Conservation (phyloP, 495 filamentous ascomycete genomes). For the Terfezia claveryi region DNA sequence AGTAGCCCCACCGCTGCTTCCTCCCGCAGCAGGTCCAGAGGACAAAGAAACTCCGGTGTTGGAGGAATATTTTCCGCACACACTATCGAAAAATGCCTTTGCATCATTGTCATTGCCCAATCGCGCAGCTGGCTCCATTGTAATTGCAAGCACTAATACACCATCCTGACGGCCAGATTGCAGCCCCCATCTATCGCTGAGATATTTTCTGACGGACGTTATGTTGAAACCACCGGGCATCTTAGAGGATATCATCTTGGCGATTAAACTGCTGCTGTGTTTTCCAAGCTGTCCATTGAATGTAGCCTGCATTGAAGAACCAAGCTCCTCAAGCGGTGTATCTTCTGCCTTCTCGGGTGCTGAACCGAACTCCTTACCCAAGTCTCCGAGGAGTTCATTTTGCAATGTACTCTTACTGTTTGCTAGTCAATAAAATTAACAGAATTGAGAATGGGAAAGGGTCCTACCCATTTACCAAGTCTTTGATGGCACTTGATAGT, state of each 20-base stretch:
- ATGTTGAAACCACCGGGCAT: conserved; percentile 99
- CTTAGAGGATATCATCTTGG: conserved; percentile 87
- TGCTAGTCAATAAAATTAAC: conserved; percentile 2
- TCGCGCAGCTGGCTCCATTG: conserved; percentile 74
- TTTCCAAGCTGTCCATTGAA: conserved; percentile 97
- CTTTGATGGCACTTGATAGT: conserved; percentile 91
- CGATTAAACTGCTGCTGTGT: conserved; percentile 82
- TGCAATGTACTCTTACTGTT: conserved; percentile 91
- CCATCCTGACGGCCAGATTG: conserved; percentile 77
- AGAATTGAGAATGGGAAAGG: background rate
- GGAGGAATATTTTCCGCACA: conserved; percentile 71
- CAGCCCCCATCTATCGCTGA: conserved; percentile 86
- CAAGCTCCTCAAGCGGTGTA: conserved; percentile 82
- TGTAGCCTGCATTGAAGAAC: conserved; percentile 86
- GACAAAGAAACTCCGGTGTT: conserved; percentile 69
- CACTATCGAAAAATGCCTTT: conserved; percentile 73
- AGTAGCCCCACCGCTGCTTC: conserved; percentile 41
- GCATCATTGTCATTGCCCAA: conserved; percentile 75
- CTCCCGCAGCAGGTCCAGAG: conserved; percentile 45
- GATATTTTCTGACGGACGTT: conserved; percentile 75
- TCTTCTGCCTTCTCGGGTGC: conserved; percentile 98
- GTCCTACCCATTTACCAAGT: conserved; percentile 63
- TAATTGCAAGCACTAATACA: conserved; percentile 68
- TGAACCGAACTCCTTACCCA: conserved; percentile 96
- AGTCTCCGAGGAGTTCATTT: conserved; percentile 83